These are phyloP conservation scores for Aspergillus clavatus DNA, from an alignment of 2,329 filamentous ascomycete genomes.

Conservation along the genomic window DNA sequence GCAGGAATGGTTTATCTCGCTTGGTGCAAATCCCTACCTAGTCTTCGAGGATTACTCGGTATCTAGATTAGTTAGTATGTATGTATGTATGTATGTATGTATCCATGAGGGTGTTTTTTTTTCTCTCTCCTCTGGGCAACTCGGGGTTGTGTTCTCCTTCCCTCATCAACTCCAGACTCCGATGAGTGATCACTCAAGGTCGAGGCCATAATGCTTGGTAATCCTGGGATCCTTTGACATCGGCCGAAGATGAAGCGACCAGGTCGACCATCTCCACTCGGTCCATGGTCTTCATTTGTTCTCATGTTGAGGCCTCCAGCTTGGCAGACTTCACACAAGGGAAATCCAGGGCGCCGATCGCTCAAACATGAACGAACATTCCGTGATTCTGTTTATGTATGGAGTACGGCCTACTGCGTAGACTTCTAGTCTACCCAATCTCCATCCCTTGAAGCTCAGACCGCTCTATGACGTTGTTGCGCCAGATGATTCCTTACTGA, in stretches of 20 bases:
- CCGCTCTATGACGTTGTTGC: not conserved
- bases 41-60: too few species aligned
- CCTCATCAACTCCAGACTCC: not conserved
- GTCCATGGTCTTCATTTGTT: not conserved
- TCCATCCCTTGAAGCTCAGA: too few species aligned
- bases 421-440: too few species aligned
- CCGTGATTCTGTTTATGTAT: not conserved
- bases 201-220: slow-evolving; percentile 8
- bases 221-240: not conserved
- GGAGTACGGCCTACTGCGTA: too few species aligned
- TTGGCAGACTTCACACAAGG: not conserved
- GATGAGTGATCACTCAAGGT: too few species aligned
- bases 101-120: too few species aligned
- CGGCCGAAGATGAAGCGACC: not conserved
- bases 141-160: too few species aligned
- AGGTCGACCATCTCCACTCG: not conserved
- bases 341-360: too few species aligned
- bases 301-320: not conserved
- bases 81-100: too few species aligned
- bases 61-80: too few species aligned
- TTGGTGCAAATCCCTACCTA: not conserved
- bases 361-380: too few species aligned
- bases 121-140: too few species aligned
- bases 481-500: not conserved
- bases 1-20: not conserved